Evolutionary conservation across 345 rosid genomes (phyloP), one percentile per base, ranked within the genome.

Genomic region (Rubroshorea leprosula): DNA sequence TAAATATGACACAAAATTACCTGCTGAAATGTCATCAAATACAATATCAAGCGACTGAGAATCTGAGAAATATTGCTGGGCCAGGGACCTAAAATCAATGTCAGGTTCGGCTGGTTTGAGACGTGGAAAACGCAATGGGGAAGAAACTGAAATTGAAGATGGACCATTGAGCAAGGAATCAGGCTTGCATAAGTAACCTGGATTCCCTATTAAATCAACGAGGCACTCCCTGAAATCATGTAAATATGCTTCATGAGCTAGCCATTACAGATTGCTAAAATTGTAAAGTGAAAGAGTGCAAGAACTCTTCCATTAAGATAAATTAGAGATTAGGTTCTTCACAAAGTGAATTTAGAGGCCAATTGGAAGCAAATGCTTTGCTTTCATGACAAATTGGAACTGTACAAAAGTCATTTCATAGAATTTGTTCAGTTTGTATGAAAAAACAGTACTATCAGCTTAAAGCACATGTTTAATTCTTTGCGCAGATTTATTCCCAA

Each of bases 121-220:
- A 58, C 78, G 79, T 9, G 96, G 97, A 82, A 87, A 90, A 70
- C 93, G 95, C 81, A 94, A 75, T 52, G 99, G 97, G 63, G 97
- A 90, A 66, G 95, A 80, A 76, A 90, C 81, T 71, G 87, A 71
- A 59, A 94, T 90, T 75, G 99, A 81, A 57, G 90, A 82, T 64
- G 89, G 99, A 70, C 97, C 99, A 74, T 90, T 90, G 63, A 90
- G 85, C 83, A 83, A 78, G 80, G 99, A 94, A 77, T 87, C 83
- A 0, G 99, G 99, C 74, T 84, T 90, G 61, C 83, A 82, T 71
- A 94, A 68, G 74, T 80, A 77, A 60, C 99, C 99, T 38, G 99
- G 95, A 78, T 74, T 85, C 74, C 83, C 93, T 45, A 85, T 74
- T 80, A 94, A 87, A 74, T 94, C 99, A 70, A 94, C 82, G 62